Base-by-base conservation (phyloP, 2,329 filamentous ascomycete genomes). In the Phyllosticta ampelicida region DNA sequence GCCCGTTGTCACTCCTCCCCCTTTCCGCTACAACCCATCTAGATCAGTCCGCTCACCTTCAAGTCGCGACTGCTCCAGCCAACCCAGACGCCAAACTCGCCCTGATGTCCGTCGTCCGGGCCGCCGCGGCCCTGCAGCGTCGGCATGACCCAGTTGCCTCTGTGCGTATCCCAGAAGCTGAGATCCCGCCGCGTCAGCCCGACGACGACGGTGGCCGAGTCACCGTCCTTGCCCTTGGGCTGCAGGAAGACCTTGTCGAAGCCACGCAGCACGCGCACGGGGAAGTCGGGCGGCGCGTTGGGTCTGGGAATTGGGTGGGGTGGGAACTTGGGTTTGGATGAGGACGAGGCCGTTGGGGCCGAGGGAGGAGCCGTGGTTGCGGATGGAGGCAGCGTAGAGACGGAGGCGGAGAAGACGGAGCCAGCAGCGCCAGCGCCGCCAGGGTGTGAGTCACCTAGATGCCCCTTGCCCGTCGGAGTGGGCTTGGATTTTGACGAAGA, bases 271-370 rank as follows among this genome's bases (percentile, higher is more conserved):
- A 73, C 70, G 2, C 66, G 60, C 3, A 72, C 66, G 0, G 72
- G 71, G 53, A 89, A 90, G 26, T 89, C 85, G n/a, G 36, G 55
- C 1, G 28, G 49, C 2, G 23, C 28, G 44, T 29, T 36, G 13
- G 36, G 36, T 4, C 1, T 44, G 11, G 23, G 23, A 8, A 26
- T 26, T 8, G 23, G 23, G 23, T 44, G 36, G 13, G 36, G 36
- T 1, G 36, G 36, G 36, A 44, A 44, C 6, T 16, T 44, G 5
- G 36, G 36, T 44, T 44, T 44, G 9, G 54, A 5, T 9, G 48
- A 51, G 3, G 48, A 51, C 4, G 19, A 11, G 3, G 48, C 19
- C 8, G 48, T 50, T 10, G 21, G 18, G 3, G 30, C 49, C 5
- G 48, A 19, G 51, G 52, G 53, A 1, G 55, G 30, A 2, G 30